Conservation (phyloP, 176 grass and related monocot species). For the Lolium multiflorum region DNA sequence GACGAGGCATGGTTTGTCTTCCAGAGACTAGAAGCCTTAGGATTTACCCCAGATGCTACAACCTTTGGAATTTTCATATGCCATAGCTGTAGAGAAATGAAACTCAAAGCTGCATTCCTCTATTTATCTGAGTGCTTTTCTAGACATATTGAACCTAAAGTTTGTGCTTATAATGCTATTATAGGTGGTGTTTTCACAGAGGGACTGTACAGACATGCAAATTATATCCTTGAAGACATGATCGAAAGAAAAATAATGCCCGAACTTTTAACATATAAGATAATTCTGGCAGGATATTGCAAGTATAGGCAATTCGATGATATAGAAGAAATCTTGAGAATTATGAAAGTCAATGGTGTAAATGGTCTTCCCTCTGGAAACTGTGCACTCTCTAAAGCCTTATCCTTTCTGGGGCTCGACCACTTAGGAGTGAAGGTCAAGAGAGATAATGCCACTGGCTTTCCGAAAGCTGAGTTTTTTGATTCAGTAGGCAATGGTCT, state of each 20-base stretch:
- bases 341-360: conserved; percentile 57
- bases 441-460: conserved; percentile 79
- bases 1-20: conserved; percentile 73
- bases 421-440: conserved; percentile 84
- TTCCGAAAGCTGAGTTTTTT: conserved; percentile 89
- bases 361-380: conserved; percentile 57
- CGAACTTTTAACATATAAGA: conserved; percentile 67
- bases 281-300: conserved; percentile 90
- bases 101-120: conserved; percentile 69
- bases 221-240: conserved; percentile 89
- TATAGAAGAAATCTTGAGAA: conserved; percentile 66
- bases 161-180: conserved; percentile 81
- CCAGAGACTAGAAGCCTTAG: conserved; percentile 73
- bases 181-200: conserved; percentile 78
- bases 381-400: conserved; percentile 74
- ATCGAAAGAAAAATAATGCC: conserved; percentile 66
- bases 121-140: conserved; percentile 93
- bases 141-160: conserved; percentile 64
- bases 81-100: conserved; percentile 77
- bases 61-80: conserved; percentile 87
- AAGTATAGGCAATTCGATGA: conserved; percentile 86
- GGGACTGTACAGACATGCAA: conserved; percentile 81
- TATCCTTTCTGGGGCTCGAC: conserved; percentile 73
- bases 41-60: conserved; percentile 70
- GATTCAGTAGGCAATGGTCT: conserved; percentile 90